Evolutionary conservation across 2,329 filamentous ascomycete species (phyloP), one percentile per base, ranked within the genome.

Genomic region (Arthrobotrys megalospora): DNA sequence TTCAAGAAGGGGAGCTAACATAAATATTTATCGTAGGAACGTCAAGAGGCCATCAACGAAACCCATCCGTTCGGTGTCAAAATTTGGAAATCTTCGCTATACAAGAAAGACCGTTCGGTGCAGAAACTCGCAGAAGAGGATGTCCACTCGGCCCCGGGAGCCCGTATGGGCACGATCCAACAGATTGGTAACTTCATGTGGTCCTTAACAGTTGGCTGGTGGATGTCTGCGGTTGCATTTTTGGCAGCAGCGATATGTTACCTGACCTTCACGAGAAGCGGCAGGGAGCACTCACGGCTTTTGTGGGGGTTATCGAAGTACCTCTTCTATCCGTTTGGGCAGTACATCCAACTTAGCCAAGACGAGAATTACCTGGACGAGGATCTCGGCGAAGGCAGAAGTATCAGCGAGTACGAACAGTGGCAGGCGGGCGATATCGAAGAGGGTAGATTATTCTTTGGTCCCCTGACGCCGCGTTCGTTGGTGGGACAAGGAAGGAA

Each of bases 11-110:
- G n/a, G 1, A n/a, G 1, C 19, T n/a, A 1, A 52, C 52, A 24
- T 66, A 60, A 60, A 66, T 10, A 34, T 6, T 5, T 21, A 43
- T 10, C 21, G 60, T 62, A 96, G 84, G 96, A 99, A 84, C 90
- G 96, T 70, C 96, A 99, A 85, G 91, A 97, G 84, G 96, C 96
- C 80, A 99, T 99, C 87, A 99, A 99, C 85, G 92, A 97, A 84
- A 99, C 96, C 0, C 96, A 99, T 87, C 96, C 96, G 0, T 99
- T 99, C 82, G 96, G 96, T 87, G 98, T 99, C 83, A 91, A 96
- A 84, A 93, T 99, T 80, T 99, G 96, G 96, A 99, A 99, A 85
- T 96, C 96, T 50, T 96, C 96, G 0, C 85, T 99, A 80, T 99
- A 99, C 88, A 99, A 99, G 86, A 99, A 99, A 85, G 91, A 92